Base-by-base conservation (phyloP, 768 basidiomycete genomes). In the Rhizopogon salebrosus region DNA sequence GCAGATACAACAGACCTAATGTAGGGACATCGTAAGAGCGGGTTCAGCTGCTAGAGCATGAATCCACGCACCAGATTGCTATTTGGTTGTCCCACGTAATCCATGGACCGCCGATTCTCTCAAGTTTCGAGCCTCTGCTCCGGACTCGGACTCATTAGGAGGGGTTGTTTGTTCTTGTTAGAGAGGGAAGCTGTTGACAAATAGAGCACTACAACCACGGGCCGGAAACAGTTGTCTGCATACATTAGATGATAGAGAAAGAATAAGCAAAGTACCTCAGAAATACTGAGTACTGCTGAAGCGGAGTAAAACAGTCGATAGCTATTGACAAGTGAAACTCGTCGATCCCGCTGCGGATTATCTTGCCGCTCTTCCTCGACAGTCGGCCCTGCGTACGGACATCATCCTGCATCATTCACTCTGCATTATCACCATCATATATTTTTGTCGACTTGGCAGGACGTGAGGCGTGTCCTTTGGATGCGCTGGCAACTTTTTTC, bases 361-460 rank as follows among this genome's bases (percentile, higher is more conserved):
- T 83, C 50, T 80, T 74, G 20, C 94, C 95, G 26, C 82, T 82
- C 67, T 85, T 85, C 76, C 87, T 95, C 51, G 83, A 80, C 52
- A 89, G 70, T 48, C 89, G 78, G 8, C 94, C 95, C 63, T 92
- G 91, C 11, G 80, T 77, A 40, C 95, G 81, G 27, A 95, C 93
- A 39, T 87, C 81, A 51, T 81, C 81, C 61, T 87, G 83, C 95
- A 98, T 98, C 29, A 92, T 80, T 65, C 75, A 76, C 70, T 92
- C 92, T 13, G 86, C 81, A 29, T 82, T 84, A 3, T 63, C 63
- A 53, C 29, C 58, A 55, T 67, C 56, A 64, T 60, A 38, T n/a
- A 16, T 37, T 22, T 53, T 62, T 39, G 41, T 13, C 13, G 51
- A 20, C 41, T 58, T 57, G 1, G 20, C 29, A 10, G 16, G 14